phyloP scores from a whole-genome alignment of 2,329 filamentous ascomycete species.

The Cytospora mali region DNA sequence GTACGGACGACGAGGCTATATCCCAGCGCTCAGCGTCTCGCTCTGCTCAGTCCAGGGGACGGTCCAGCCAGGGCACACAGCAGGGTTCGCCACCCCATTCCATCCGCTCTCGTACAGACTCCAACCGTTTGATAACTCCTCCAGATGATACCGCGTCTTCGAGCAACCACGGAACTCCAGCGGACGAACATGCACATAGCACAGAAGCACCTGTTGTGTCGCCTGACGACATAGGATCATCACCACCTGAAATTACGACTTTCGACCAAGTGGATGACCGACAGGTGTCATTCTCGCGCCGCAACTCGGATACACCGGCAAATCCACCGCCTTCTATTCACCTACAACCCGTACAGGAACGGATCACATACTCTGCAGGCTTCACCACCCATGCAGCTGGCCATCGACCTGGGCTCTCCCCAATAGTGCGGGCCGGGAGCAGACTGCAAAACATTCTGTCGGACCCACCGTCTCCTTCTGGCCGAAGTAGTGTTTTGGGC shows the following conservation, averaged over 20 bases:
- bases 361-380: slow-evolving; percentile 23
- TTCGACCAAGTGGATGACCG: slow-evolving; percentile 15
- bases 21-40: slow-evolving; percentile 18
- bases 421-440: slow-evolving; percentile 60
- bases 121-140: slow-evolving; percentile 50
- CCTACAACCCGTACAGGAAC: slow-evolving; percentile 18
- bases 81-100: slow-evolving; percentile 32
- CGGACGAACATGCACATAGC: slow-evolving; percentile 8
- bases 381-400: slow-evolving; percentile 35
- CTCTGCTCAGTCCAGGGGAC: slow-evolving; percentile 20
- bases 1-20: slow-evolving; percentile 12
- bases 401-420: slow-evolving; percentile 52
- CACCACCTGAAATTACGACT: slow-evolving; percentile 25
- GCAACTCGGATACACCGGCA: slow-evolving; percentile 31
- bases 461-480: slow-evolving; percentile 59
- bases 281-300: slow-evolving; percentile 13
- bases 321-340: slow-evolving; percentile 15
- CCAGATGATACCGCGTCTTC: slow-evolving; percentile 54
- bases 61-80: slow-evolving; percentile 29
- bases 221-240: slow-evolving; percentile 26
- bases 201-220: background rate
- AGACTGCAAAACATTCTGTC: slow-evolving; percentile 61
- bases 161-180: slow-evolving; percentile 20
- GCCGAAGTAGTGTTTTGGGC: slow-evolving; percentile 52
- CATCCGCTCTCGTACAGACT: slow-evolving; percentile 43